Conservation (phyloP, 768 basidiomycete genomes). For the Suillus variegatus region DNA sequence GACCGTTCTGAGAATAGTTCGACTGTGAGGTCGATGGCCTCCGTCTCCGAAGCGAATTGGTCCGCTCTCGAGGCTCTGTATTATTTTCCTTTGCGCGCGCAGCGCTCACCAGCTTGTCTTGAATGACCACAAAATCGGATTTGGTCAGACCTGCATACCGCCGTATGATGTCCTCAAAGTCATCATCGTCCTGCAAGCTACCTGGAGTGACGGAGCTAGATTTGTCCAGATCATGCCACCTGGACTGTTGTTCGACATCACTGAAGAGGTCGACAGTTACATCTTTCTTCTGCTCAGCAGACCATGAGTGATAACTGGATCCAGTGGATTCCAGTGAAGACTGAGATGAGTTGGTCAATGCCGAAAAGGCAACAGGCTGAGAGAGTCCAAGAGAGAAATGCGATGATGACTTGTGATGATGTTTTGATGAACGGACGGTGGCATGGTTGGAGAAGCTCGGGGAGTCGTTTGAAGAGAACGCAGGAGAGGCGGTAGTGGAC, state of each 20-base stretch:
- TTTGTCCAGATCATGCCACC: constrained; percentile 70
- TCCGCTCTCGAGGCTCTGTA: constrained; percentile 60
- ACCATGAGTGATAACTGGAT: constrained; percentile 86
- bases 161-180: constrained; percentile 67
- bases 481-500: constrained; percentile 53
- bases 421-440: constrained; percentile 56
- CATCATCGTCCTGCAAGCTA: constrained; percentile 54
- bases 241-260: constrained; percentile 47
- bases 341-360: constrained; percentile 71
- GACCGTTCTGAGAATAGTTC: constrained; percentile 62
- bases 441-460: constrained; percentile 31
- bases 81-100: constrained; percentile 57
- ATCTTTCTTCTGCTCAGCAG: constrained; percentile 58
- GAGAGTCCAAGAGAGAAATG: constrained; percentile 54
- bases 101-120: constrained; percentile 72
- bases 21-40: constrained; percentile 85
- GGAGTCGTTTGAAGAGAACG: constrained; percentile 36
- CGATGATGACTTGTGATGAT: constrained; percentile 45
- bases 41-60: constrained; percentile 71
- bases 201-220: constrained; percentile 49
- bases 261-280: constrained; percentile 54
- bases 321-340: constrained; percentile 80
- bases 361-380: constrained; percentile 66
- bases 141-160: constrained; percentile 69
- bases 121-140: constrained; percentile 68